Base-by-base conservation (phyloP, 306 rosid genomes). In the Abrus pulchellus region DNA sequence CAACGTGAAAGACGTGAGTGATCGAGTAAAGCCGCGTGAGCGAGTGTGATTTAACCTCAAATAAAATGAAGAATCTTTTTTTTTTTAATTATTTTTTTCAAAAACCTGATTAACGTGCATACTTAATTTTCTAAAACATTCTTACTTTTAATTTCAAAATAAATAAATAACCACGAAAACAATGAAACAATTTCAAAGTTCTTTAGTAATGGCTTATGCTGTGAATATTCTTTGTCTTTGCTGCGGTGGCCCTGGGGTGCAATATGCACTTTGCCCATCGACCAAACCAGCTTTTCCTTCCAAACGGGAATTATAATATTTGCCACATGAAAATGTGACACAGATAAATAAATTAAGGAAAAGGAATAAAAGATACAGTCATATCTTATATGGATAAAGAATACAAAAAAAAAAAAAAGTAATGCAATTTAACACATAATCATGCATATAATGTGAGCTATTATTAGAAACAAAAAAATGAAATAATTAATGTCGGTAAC, bases 1-100 rank as follows among this genome's bases (percentile, higher is more conserved):
- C 55, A 73, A 68, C 69, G 82, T 78, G 82, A 68, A 78, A 78
- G 43, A 64, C 82, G 82, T 78, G 82, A 32, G 9, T 7, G 9
- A 78, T 47, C 28, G 0, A 27, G 48, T 20, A 55, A 4, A 55
- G 32, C 28, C 75, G 68, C 5, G 67, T 66, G 33, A 34, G 53
- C 36, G 38, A 53, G 41, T 27, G 75, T 78, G 82, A 78, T 28
- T 40, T 12, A 66, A 14, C 47, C 40, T 48, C 0, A 12, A 62
- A 48, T 2, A 63, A 20, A 20, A 20, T 20, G 7, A 43, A 28
- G 34, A 49, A 48, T 49, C 34, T 14, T 20, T n/a, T 0, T n/a
- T 0, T 62, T 13, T 34, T 36, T 53, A 38, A 0, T 14, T 33
- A 67, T 54, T 20, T 20, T 20, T 20, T 20, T 20, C 20, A 20